These are phyloP conservation scores for Kappamyces sp. DNA, from an alignment of 192 early-diverging fungal species.

Conservation along the genomic window DNA sequence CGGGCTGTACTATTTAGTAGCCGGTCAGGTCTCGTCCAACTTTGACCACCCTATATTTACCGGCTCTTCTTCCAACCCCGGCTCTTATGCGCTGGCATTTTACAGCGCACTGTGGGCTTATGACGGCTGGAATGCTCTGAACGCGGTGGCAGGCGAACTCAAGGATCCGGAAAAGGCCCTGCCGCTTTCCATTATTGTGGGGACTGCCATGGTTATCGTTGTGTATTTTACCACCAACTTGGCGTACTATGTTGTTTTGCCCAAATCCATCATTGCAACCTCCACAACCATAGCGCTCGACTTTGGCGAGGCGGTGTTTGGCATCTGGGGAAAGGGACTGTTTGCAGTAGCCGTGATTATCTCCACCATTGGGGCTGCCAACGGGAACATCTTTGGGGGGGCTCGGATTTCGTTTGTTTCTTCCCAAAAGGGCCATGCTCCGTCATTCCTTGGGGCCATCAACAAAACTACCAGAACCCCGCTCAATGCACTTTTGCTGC, in stretches of 20 bases:
- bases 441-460: conserved; percentile 61
- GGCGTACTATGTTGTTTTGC: conserved; percentile 40
- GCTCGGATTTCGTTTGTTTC: conserved; percentile 65
- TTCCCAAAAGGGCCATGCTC: conserved; percentile 58
- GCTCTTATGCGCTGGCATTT: conserved; percentile 68
- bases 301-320: conserved; percentile 68
- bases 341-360: conserved; percentile 67
- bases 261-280: conserved; percentile 6
- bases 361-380: conserved; percentile 71
- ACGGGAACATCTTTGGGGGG: conserved; percentile 69
- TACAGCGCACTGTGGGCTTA: conserved; percentile 58
- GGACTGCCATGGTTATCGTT: conserved; percentile 34
- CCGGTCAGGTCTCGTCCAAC: conserved; percentile 48
- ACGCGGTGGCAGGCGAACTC: conserved; percentile 46
- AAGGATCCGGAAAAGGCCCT: conserved; percentile 36
- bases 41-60: conserved; percentile 56
- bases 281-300: conserved; percentile 34
- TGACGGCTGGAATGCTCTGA: conserved; percentile 51
- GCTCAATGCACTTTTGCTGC: conserved; percentile 56
- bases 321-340: conserved; percentile 54
- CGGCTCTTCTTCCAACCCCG: conserved; percentile 46
- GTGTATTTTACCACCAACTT: conserved; percentile 39
- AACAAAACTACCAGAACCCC: conserved; percentile 56
- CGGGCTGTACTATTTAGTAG: conserved; percentile 26
- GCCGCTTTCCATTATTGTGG: conserved; percentile 35